Base-by-base conservation (phyloP, 164 flowering plant genomes). In the Taxillus chinensis region DNA sequence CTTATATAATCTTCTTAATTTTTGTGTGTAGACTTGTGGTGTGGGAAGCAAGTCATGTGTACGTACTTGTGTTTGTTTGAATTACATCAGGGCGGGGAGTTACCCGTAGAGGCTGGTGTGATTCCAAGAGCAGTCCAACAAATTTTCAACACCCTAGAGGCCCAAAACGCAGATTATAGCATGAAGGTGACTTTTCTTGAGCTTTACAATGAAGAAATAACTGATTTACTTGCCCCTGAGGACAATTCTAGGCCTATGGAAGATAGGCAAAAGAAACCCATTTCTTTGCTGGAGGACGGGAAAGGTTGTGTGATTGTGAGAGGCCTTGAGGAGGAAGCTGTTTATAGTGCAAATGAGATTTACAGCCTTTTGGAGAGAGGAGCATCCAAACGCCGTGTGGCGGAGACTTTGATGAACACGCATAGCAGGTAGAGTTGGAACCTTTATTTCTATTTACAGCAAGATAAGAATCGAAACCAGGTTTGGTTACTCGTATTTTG, bases 71-170 rank as follows among this genome's bases (percentile, higher is more conserved):
- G n/a, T n/a, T n/a, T n/a, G n/a, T n/a, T n/a, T n/a, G n/a, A n/a
- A n/a, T n/a, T n/a, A n/a, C n/a, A n/a, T 3, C n/a, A 78, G 86
- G 70, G 69, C 66, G 82, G 78, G 11, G 84, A 82, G 42, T 66
- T 81, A 65, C 78, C 85, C 48, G 75, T 67, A 63, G 90, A 83
- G 58, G 90, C 87, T 57, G 87, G 90, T 62, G 85, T 85, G 27
- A 85, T 85, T 64, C 90, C 90, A 13, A 61, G 90, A 69, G 87
- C 90, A 12, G 87, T 83, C 57, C 77, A 82, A n/a, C 87, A 85
- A 60, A 85, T 82, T 45, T 85, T 83, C 65, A 87, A 85, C 58
- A 76, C 77, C 6, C 61, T 84, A 3, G 89, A 84, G 62, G 81
- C 77, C 8, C 83, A 82, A 68, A 78, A 76, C 70, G 87, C 87